Evolutionary conservation across 1,284 basidiomycete genomes (phyloP), one percentile per base, ranked within the genome.

Genomic region (Fistulinella cinereoalba): DNA sequence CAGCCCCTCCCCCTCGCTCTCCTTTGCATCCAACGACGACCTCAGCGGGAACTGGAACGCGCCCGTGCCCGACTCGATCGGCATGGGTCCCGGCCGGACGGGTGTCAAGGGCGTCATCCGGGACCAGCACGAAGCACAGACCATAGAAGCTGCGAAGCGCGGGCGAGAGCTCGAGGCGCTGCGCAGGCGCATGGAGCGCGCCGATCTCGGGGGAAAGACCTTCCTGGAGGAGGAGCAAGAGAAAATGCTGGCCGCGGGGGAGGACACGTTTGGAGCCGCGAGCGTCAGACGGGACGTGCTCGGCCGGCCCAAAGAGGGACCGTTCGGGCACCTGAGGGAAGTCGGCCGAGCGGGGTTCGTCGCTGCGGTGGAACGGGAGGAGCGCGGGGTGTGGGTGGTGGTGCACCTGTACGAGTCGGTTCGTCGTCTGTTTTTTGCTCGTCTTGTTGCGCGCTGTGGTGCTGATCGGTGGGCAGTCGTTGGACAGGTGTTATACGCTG

Each of bases 351-450:
- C 79, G 49, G 85, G 85, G 21, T 93, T 85, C 57, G 72, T 92
- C 43, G 70, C 72, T 42, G 87, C 90, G 3, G 81, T 93, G 4
- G 90, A 92, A 62, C 71, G 77, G 23, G 90, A 91, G 62, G 79
- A 80, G 25, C 69, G 68, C 43, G 78, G 76, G 3, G 76, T 81
- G 5, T 90, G 85, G 80, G 86, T 93, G 13, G 79, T 92, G 12
- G 73, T 93, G 25, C 90, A 93, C 65, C 72, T 93, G 7, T 93
- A 91, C 57, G 87, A 92, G 57, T 74, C 88, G 34, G 90, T 92
- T 62, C 55, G 84, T 73, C n/a, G 13, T 27, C 41, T 39, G n/a
- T n/a, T n/a, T n/a, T n/a, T n/a, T n/a, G n/a, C n/a, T n/a, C n/a
- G n/a, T n/a, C n/a, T n/a, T n/a, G n/a, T n/a, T n/a, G n/a, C n/a